These are phyloP conservation scores for Ailanthus altissimus DNA, from an alignment of 345 rosid genomes.

Conservation along the genomic window DNA sequence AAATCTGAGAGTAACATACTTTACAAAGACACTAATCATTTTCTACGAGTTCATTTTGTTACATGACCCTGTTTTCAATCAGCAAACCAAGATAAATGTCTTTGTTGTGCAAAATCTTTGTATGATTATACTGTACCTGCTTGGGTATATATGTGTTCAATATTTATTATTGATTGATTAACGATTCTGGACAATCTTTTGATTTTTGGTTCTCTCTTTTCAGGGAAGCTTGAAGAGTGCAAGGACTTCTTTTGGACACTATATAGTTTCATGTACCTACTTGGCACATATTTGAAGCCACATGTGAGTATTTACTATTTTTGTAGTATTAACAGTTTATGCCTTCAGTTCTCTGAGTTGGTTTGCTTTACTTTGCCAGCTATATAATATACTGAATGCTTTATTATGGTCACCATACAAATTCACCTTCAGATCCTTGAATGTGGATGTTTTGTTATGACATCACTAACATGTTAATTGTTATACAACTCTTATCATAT, in stretches of 20 bases:
- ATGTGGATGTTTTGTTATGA: background rate
- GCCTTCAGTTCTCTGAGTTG: constrained; percentile 12
- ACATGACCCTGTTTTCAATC: background rate
- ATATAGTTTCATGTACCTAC: constrained; percentile 51
- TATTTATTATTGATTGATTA: background rate
- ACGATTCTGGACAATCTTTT: background rate
- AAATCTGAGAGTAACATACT: too few relatives aligned
- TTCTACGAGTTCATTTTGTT: background rate
- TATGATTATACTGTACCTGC: background rate
- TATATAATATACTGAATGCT: background rate
- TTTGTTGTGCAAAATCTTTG: background rate
- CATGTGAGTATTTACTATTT: constrained; percentile 47
- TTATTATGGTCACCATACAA: background rate
- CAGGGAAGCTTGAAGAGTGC: constrained; percentile 54
- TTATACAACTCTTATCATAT: background rate
- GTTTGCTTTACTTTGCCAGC: background rate
- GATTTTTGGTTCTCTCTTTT: constrained; percentile 18
- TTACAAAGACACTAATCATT: background rate
- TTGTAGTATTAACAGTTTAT: constrained; percentile 10
- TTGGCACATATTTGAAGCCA: constrained; percentile 77
- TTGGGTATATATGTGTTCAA: background rate
- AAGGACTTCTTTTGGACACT: constrained; percentile 52
- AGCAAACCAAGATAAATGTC: background rate
- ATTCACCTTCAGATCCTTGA: background rate
- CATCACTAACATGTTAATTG: background rate